phyloP scores from a whole-genome alignment of 1,139 yeast species.

The Yamadazyma dushanensis region DNA sequence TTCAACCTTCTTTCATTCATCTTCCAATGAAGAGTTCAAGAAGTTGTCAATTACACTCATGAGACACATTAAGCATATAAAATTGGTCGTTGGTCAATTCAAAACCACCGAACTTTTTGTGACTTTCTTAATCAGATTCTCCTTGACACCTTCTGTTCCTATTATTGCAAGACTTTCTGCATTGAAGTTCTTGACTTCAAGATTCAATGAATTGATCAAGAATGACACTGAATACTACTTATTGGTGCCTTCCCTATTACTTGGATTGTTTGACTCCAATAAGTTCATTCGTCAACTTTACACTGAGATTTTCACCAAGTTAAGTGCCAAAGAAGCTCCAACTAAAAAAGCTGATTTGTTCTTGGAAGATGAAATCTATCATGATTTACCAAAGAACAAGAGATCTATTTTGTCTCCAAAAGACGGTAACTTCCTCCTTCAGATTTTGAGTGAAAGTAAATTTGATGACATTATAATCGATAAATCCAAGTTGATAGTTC shows the following conservation, averaged over 20 bases:
- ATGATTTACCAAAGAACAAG: slow-evolving; percentile 38
- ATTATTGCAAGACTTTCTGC: slow-evolving; percentile 51
- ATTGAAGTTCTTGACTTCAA: slow-evolving; percentile 30
- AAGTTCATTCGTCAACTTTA: slow-evolving; percentile 29
- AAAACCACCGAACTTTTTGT: slow-evolving; percentile 35
- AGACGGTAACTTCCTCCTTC: slow-evolving; percentile 55
- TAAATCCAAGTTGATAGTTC: slow-evolving; percentile 23
- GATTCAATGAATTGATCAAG: slow-evolving; percentile 28
- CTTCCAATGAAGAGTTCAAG: slow-evolving; percentile 44
- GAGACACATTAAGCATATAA: slow-evolving; percentile 19
- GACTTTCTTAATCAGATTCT: slow-evolving; percentile 59
- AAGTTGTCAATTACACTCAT: slow-evolving; percentile 40
- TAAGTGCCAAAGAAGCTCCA: slow-evolving; percentile 19
- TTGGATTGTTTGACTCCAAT: slow-evolving; percentile 35
- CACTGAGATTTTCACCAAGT: slow-evolving; percentile 23
- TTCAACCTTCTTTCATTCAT: slow-evolving; percentile 38
- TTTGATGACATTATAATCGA: slow-evolving; percentile 34
- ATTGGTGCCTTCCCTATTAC: slow-evolving; percentile 35
- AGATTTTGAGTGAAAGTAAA: slow-evolving; percentile 31
- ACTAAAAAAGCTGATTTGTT: slow-evolving; percentile 25
- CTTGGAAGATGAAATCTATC: slow-evolving; percentile 44
- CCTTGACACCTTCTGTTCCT: slow-evolving; percentile 60
- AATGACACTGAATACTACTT: slow-evolving; percentile 29
- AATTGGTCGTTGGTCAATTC: slow-evolving; percentile 5
- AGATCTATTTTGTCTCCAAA: slow-evolving; percentile 63